Percentiles rank a stretch among this genome's conserved stretches.
Conservation (phyloP, 2,329 filamentous ascomycete genomes). For the Epichloe brachyelytri region DNA sequence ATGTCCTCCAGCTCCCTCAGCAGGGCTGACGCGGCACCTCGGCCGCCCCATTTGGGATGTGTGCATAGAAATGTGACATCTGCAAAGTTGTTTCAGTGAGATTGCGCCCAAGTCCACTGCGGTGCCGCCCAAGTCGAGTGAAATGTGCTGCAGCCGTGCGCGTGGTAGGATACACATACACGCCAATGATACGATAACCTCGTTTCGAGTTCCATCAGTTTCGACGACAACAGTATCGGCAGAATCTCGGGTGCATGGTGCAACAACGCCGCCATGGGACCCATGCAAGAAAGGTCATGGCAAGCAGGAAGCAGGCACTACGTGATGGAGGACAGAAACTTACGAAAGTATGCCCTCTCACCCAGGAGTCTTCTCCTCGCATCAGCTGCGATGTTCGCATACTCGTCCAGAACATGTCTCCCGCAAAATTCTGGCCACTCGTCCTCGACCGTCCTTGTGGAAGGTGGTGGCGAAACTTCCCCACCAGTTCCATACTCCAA, state of each 20-base stretch:
- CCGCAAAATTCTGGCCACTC: conserved; percentile 18
- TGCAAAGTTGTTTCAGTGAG: background rate
- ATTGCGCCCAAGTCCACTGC: background rate
- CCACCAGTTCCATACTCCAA: conserved; percentile 14
- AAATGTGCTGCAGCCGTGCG: background rate
- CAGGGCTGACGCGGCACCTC: conserved; percentile 23
- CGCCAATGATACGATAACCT: background rate
- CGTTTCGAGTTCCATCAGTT: background rate
- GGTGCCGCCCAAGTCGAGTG: background rate
- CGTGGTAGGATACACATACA: background rate
- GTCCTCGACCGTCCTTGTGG: conserved; percentile 11
- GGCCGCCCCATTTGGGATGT: conserved; percentile 20
- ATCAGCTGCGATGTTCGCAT: conserved; percentile 17
- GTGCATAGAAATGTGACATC: conserved; percentile 28
- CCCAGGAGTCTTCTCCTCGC: conserved; percentile 20
- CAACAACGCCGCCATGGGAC: background rate
- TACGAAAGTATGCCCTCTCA: conserved; percentile 22
- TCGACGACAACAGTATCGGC: background rate
- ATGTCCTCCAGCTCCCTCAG: conserved; percentile 19
- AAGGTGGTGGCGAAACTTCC: conserved; percentile 4
- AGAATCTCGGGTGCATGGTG: background rate
- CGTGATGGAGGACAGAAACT: conserved; percentile 11
- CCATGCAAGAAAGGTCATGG: background rate
- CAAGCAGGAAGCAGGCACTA: background rate
- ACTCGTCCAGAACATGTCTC: conserved; percentile 20